Evolutionary conservation across 2,329 filamentous ascomycete genomes (phyloP), one percentile per base, ranked within the genome.

Genomic region (Botrytis sinoallii): DNA sequence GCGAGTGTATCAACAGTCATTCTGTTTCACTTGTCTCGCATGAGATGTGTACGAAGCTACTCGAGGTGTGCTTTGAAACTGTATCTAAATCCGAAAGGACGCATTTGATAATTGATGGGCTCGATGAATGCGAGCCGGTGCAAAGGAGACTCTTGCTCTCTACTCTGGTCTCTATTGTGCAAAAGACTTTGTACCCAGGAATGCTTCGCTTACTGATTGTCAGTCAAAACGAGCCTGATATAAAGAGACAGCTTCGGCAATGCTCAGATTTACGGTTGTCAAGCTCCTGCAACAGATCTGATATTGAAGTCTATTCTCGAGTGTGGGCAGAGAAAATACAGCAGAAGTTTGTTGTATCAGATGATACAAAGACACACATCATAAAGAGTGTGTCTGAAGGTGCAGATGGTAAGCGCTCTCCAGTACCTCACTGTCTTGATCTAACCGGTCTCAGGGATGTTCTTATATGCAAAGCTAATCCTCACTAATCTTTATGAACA

Each of bases 51-150:
- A 65, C 25, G 18, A 38, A 46, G n/a, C 75, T 84, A 52, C 71
- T 85, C 14, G 74, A 77, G 35, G 72, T 76, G 7, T 78, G 78
- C 25, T 74, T 82, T 1, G 67, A 77, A 16, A 80, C 68, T n/a
- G 64, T 74, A 22, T 65, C 61, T 14, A 46, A 52, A 75, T 61
- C 20, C 0, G 29, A 25, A 61, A 66, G 79, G 76, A 44, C 73
- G 18, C 82, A 82, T 67, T 77, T 85, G 14, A 75, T 85, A 3
- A 76, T 85, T 59, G 84, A 85, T 74, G 84, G 84, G 0, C 70
- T 85, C n/a, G 84, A 85, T 72, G 84, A 85, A 75, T 85, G 83
- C 71, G 73, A 78, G 18, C 65, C 69, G 65, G 73, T 76, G 0
- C 77, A 84, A 32, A 77, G 82, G 48, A 81, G 80, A 65, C 72